Evolutionary conservation across 345 rosid species (phyloP), one percentile per base, ranked within the genome.

Genomic region (Eutrema japonicum): DNA sequence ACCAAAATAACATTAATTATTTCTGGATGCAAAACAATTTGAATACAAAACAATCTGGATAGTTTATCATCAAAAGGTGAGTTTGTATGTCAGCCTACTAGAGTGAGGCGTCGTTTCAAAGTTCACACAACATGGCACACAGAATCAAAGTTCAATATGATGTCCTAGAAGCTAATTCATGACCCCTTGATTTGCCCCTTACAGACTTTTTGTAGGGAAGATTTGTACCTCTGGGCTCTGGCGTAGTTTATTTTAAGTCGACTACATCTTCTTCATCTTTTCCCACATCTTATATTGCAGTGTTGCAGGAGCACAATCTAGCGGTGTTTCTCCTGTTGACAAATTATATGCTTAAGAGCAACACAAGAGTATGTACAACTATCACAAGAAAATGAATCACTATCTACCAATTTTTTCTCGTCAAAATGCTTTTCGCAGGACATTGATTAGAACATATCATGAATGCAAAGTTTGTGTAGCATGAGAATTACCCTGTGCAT

Each of bases 301-400:
- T 37, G 96, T 90, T 22, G 85, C 93, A 1, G 92, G 96, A 30
- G 97, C 96, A 77, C 96, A 92, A 76, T 95, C 97, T 56, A 95
- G 73, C 27, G 96, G 89, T 43, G 96, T 90, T 85, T 95, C 99
- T 60, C 97, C 96, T 90, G 45, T 22, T 16, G 10, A 48, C 10
- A 55, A 13, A 6, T 18, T 10, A 13, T 76, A 36, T 43, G 37
- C 16, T 67, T 49, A n/a, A 22, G 6, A 30, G 10, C 42, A n/a
- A 18, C 47, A 47, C 47, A 36, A 58, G 12, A 30, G 10, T 13
- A 33, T 53, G 30, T 30, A 42, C 48, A 46, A 45, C 37, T 46
- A 54, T 0, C 48, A 52, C 38, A 51, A 38, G 8, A 8, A 3
- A 16, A 32, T 13, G 12, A 43, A 45, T 13, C 9, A 14, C 36